Base-by-base conservation (phyloP, 305 asterid species). In the Solanum aculeatissimum region DNA sequence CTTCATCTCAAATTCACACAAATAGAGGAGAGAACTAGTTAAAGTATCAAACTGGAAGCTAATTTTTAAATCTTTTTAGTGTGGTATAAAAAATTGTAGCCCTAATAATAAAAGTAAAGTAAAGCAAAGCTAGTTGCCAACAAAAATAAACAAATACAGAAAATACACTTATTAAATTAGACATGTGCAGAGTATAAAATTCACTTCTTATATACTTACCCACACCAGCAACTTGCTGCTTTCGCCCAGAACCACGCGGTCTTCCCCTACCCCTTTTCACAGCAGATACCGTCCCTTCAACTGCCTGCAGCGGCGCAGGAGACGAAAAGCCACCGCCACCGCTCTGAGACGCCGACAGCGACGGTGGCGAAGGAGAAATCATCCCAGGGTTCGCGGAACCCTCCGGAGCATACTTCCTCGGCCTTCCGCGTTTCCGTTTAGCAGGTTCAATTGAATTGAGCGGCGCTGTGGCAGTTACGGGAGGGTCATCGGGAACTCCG, bases 211-310 rank as follows among this genome's bases (percentile, higher is more conserved):
- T 74, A 32, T 7, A 72, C 21, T 25, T 25, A 74, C 81, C 80
- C 18, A 23, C 14, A 72, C 47, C 51, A 66, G 69, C 81, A 13
- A 19, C 18, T 65, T 85, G 81, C n/a, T 80, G 71, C 75, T 85
- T 85, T n/a, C 35, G 19, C 14, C 80, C 84, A 53, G 81, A 53
- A 16, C 87, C 87, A 35, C 58, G 60, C 16, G 87, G 87, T 25
- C 87, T 80, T 9, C 87, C 87, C 18, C 87, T 80, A 19, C 60
- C 55, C 84, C 27, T 85, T 43, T 85, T 85, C 85, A 58, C 68
- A 32, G 78, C 23, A 55, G 83, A 75, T 0, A 60, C 32, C 7
- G 51, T 63, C 49, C 21, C 4, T 32, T 9, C 83, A 25, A 35
- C 45, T 21, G 53, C 71, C 4, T 13, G 58, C 14, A 65, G 23